A percentile compares a stretch with the other conserved stretches of the same genome.
phyloP scores from a whole-genome alignment of 371 early-diverging fungal species.

The Actinomucor elegans region DNA sequence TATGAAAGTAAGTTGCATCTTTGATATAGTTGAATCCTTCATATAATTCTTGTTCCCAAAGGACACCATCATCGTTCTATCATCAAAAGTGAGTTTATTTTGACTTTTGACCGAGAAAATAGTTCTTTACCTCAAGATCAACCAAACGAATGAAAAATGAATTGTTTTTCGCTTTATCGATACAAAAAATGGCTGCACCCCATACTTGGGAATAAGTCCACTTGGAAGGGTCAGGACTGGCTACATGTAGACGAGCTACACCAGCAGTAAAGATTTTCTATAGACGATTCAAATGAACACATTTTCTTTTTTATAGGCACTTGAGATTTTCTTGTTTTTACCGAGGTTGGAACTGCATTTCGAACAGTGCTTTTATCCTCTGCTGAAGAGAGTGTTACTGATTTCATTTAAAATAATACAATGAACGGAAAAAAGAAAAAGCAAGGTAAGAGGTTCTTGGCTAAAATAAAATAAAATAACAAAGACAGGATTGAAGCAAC shows the following conservation, averaged over 20 bases:
- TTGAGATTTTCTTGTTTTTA: too few relatives aligned
- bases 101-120: background rate
- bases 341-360: slow-evolving; percentile 41
- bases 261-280: slow-evolving; percentile 84
- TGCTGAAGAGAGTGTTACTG: slow-evolving; percentile 25
- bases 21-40: slow-evolving; percentile 71
- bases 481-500: too few relatives aligned
- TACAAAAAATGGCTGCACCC: slow-evolving; percentile 78
- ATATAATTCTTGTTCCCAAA: slow-evolving; percentile 86
- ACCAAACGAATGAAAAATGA: slow-evolving; percentile 76
- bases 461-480: too few relatives aligned
- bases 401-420: too few relatives aligned
- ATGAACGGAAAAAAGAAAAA: too few relatives aligned
- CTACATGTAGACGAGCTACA: slow-evolving; percentile 81
- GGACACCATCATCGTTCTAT: slow-evolving; percentile 53
- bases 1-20: slow-evolving; percentile 81
- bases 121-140: slow-evolving; percentile 65
- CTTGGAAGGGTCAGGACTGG: slow-evolving; percentile 64
- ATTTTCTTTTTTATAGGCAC: too few relatives aligned
- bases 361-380: slow-evolving; percentile 42
- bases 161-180: slow-evolving; percentile 56
- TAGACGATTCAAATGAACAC: background rate
- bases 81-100: background rate
- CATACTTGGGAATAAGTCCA: slow-evolving; percentile 77
- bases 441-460: too few relatives aligned